phyloP scores from a whole-genome alignment of 2,329 filamentous ascomycete species.

The Pseudogymnoascus pannorum region DNA sequence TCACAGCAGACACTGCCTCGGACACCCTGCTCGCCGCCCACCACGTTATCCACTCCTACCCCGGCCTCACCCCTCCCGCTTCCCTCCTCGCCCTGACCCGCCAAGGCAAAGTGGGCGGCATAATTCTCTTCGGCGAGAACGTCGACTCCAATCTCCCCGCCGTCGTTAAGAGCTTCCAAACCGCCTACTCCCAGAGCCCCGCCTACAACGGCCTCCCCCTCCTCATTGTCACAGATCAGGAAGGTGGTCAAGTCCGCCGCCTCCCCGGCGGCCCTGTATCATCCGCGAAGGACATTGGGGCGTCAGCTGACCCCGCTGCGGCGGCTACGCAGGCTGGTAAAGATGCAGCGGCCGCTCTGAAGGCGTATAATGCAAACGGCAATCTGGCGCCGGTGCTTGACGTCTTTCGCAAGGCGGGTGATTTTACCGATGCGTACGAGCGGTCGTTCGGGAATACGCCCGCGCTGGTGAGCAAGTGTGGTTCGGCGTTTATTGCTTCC shows the following conservation, averaged over 20 bases:
- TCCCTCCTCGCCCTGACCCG: constrained; percentile 23
- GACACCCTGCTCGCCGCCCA: neutral
- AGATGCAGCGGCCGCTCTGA: constrained; percentile 20
- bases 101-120: constrained; percentile 27
- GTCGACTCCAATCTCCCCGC: constrained; percentile 22
- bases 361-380: constrained; percentile 19
- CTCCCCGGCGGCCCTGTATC: constrained; percentile 23
- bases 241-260: constrained; percentile 27
- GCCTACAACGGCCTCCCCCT: constrained; percentile 22
- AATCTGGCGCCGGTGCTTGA: neutral
- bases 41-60: constrained; percentile 30
- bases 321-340: constrained; percentile 22
- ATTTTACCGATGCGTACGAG: constrained; percentile 18
- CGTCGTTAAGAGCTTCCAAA: constrained; percentile 21
- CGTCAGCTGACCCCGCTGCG: constrained; percentile 14
- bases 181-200: constrained; percentile 19
- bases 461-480: constrained; percentile 21
- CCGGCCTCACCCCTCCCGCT: constrained; percentile 22
- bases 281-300: constrained; percentile 24
- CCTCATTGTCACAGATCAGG: constrained; percentile 29
- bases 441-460: constrained; percentile 26
- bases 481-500: constrained; percentile 19
- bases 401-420: neutral
- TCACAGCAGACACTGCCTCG: neutral
- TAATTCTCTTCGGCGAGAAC: constrained; percentile 29